Base-by-base conservation (phyloP, 2,329 filamentous ascomycete genomes). In the Phialophora verrucosa region DNA sequence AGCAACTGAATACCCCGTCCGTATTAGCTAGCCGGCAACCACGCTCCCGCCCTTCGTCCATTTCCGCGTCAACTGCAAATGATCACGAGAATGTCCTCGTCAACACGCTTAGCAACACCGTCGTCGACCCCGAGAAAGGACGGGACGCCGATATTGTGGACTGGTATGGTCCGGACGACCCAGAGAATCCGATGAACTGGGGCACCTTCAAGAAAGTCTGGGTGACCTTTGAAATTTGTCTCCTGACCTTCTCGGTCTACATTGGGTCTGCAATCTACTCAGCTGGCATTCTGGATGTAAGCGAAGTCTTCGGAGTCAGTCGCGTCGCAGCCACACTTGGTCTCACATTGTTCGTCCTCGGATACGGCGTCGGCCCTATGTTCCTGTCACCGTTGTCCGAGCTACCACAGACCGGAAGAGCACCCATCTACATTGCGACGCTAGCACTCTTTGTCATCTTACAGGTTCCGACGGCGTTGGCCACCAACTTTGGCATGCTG, bases 251-350 rank as follows among this genome's bases (percentile, higher is more conserved):
- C 44, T 78, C 79, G 3, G 80, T 86, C 50, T 87, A 86, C 72
- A 80, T 82, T 38, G 83, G 82, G 7, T 82, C 81, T 2, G 78
- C 83, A 0, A 84, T 86, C 38, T 86, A 85, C 70, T 79, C 81
- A 0, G 78, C 84, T 0, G 81, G 83, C 29, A 77, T 78, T 2
- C 44, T 71, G 5, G 74, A 75, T 8, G 74, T 86, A 14, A 76
- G 78, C 66, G 66, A 76, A 8, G 74, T 75, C 5, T 86, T 85
- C 67, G 78, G 77, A 1, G 81, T 84, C 2, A 78, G 76, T 29
- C 72, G 74, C 14, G 78, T 81, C n/a, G 82, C 79, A 6, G 82
- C 82, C 0, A 79, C 79, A 0, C 76, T 85, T 0, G 83, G 83
- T 17, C 76, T 86, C 10, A 80, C 81, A 1, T 73, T 85, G 0